These are phyloP conservation scores for Chlorella vulgaris DNA, from an alignment of 139 green algal genomes.

Conservation along the genomic window DNA sequence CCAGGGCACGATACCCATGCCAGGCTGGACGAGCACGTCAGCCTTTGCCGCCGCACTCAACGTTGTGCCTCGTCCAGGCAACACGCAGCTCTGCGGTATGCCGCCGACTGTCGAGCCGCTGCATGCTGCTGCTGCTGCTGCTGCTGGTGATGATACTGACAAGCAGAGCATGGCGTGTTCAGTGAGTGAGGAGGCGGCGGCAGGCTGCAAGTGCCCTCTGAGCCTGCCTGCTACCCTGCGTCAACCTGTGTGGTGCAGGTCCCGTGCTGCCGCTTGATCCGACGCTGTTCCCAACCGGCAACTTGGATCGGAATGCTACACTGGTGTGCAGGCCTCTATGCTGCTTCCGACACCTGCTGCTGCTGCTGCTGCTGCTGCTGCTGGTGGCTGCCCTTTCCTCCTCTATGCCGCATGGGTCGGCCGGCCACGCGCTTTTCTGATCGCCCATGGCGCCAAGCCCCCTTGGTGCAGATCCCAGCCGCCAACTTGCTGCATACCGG, in stretches of 20 bases:
- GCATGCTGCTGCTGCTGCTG: too few relatives aligned
- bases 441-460: too few relatives aligned
- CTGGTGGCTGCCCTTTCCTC: too few relatives aligned
- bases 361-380: too few relatives aligned
- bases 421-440: too few relatives aligned
- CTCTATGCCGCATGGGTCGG: too few relatives aligned
- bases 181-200: background rate
- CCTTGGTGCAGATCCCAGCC: background rate
- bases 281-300: conserved; percentile 13
- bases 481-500: conserved; percentile 18
- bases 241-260: background rate
- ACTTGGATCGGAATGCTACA: conserved; percentile 6
- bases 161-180: too few relatives aligned
- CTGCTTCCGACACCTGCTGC: too few relatives aligned
- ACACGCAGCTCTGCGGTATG: conserved; percentile 9
- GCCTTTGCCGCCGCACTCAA: background rate
- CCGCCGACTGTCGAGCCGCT: too few relatives aligned
- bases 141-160: too few relatives aligned
- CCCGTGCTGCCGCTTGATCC: conserved; percentile 21
- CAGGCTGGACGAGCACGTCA: background rate
- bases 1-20: conserved; percentile 5
- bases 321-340: background rate
- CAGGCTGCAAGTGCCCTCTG: background rate
- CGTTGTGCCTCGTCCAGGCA: background rate
- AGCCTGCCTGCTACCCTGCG: background rate